These are phyloP conservation scores for Eucalyptus erythrocorys DNA, from an alignment of 345 rosid species.

Conservation along the genomic window DNA sequence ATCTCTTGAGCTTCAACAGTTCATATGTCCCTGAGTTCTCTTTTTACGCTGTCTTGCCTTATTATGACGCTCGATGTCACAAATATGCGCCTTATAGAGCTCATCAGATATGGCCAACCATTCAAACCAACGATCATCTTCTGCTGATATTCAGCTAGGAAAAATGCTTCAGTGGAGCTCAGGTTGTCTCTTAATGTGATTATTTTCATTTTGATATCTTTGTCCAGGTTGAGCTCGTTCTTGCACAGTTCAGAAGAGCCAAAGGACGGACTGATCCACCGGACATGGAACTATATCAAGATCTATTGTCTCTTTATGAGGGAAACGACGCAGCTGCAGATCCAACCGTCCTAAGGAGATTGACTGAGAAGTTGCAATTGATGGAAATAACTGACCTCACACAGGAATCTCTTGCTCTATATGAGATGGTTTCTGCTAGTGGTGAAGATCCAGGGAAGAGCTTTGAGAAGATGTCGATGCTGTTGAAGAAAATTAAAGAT, in stretches of 20 bases:
- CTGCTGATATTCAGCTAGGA: not conserved
- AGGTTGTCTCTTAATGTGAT: not conserved
- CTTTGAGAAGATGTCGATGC: constrained; percentile 84
- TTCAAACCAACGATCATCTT: not conserved
- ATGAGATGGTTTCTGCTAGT: constrained; percentile 65
- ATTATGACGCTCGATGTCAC: not conserved
- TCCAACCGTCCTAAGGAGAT: constrained; percentile 38
- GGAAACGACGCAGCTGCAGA: constrained; percentile 31
- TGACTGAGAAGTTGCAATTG: constrained; percentile 65
- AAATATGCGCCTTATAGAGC: not conserved
- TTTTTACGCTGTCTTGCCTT: not conserved
- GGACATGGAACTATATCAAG: constrained; percentile 46
- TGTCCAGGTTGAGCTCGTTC: constrained; percentile 86
- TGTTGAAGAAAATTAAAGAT: constrained; percentile 73
- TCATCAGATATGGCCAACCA: not conserved
- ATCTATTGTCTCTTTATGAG: constrained; percentile 56
- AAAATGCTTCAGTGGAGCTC: not conserved
- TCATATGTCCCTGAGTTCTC: not conserved
- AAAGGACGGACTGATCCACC: constrained; percentile 68
- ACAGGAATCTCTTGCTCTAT: constrained; percentile 85
- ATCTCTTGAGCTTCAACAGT: not conserved
- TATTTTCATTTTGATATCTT: not conserved
- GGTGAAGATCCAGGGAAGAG: constrained; percentile 69
- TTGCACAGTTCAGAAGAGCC: constrained; percentile 81
- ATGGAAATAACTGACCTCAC: constrained; percentile 64